phyloP scores from a whole-genome alignment of 2,329 filamentous ascomycete species.

The Ophiobolus disseminans region DNA sequence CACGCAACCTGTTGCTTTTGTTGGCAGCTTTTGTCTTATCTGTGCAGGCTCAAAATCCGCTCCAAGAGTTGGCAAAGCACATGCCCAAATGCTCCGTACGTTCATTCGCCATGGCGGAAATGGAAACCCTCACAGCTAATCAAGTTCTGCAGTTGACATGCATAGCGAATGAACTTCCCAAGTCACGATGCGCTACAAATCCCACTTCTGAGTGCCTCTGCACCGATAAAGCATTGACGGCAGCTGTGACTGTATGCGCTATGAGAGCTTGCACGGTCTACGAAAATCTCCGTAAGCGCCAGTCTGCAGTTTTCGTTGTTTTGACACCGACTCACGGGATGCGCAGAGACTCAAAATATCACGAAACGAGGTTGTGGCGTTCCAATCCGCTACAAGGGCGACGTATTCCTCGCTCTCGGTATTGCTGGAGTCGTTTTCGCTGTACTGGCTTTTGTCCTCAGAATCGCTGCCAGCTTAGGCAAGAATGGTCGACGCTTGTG shows the following conservation, averaged over 20 bases:
- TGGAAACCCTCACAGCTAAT: constrained; percentile 3
- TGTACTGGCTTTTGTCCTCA: constrained; percentile 40
- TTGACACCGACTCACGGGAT: background rate
- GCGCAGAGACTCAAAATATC: constrained; percentile 48
- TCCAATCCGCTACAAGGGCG: constrained; percentile 44
- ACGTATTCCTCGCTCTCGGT: constrained; percentile 37
- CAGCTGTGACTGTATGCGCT: constrained; percentile 45
- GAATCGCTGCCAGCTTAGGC: constrained; percentile 44
- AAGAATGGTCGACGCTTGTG: constrained; percentile 46
- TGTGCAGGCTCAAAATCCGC: constrained; percentile 17
- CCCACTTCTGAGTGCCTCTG: constrained; percentile 51
- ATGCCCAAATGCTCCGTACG: constrained; percentile 29
- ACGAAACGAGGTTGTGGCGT: constrained; percentile 46
- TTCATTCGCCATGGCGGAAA: background rate
- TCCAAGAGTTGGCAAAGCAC: constrained; percentile 14
- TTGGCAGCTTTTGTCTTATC: constrained; percentile 10
- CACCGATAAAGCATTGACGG: constrained; percentile 42
- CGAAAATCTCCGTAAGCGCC: constrained; percentile 39
- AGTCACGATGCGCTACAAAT: constrained; percentile 48
- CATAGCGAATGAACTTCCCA: constrained; percentile 30
- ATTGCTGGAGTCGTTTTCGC: constrained; percentile 40
- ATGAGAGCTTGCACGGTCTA: constrained; percentile 43
- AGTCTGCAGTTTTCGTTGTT: background rate
- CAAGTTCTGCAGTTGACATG: constrained; percentile 22
- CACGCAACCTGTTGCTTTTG: constrained; percentile 4